A percentile compares a stretch with the other conserved stretches of the same genome.
phyloP scores from a whole-genome alignment of 768 basidiomycete genomes.

The Tricholomella constricta region DNA sequence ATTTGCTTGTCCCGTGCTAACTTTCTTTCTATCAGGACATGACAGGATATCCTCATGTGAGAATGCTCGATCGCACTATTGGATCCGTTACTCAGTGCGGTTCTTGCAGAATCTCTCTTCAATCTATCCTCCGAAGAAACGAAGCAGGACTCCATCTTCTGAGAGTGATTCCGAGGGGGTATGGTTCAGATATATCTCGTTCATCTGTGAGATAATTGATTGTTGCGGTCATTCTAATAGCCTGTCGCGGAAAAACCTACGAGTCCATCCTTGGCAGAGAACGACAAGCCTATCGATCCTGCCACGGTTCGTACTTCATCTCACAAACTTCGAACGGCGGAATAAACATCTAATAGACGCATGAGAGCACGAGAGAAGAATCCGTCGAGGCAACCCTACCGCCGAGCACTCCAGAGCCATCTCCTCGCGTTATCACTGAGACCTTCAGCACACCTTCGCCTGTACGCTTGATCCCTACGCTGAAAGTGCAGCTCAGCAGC shows the following conservation, averaged over 20 bases:
- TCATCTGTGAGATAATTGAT: too few species aligned
- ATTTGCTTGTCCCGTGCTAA: conserved; percentile 8
- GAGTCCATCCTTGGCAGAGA: neutral
- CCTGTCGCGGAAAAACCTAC: neutral
- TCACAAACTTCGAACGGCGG: too few species aligned
- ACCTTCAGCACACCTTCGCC: conserved; percentile 7
- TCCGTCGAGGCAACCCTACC: conserved; percentile 4
- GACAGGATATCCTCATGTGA: conserved; percentile 47
- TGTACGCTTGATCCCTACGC: conserved; percentile 1
- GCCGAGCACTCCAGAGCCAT: conserved; percentile 9
- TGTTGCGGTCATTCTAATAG: neutral
- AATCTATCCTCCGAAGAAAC: conserved; percentile 43
- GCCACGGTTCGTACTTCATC: too few species aligned
- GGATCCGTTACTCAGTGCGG: neutral
- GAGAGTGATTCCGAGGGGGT: conserved; percentile 29
- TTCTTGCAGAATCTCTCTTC: conserved; percentile 45
- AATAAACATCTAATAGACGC: too few species aligned
- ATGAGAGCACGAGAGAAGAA: too few species aligned
- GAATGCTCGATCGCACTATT: conserved; percentile 11
- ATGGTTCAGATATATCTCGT: conserved; percentile 4
- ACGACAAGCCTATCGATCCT: neutral
- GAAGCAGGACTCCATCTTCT: conserved; percentile 45
- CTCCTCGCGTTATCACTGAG: conserved; percentile 5
- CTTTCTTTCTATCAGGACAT: conserved; percentile 24
- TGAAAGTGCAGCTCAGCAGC: too few species aligned